Evolutionary conservation across 257 asterid species (phyloP), one percentile per base, ranked within the genome.

Genomic region (Leptodermis oblonga): DNA sequence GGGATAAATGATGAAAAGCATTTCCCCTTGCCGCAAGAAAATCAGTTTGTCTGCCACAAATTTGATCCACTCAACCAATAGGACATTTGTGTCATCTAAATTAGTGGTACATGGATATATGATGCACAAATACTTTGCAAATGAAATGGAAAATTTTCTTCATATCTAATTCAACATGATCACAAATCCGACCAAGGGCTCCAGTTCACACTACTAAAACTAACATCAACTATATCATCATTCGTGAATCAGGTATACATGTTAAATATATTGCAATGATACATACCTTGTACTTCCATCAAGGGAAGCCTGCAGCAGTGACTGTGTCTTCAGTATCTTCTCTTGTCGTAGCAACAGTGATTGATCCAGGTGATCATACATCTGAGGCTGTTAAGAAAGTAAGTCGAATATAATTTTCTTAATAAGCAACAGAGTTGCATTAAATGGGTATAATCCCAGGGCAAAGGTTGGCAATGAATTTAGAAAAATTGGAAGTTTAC

Each of bases 31-130:
- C 78, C 76, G 95, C 87, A 74, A 87, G 95, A 76, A 86, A 91
- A 79, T 94, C 97, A 76, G 86, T 79, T 82, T 91, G 96, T 94
- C 99, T 94, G 97, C 95, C 92, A 94, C 82, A 91, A 91, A 87
- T 82, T 77, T 76, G 79, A 76, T 84, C 88, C 76, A 79, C 87
- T 90, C 85, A 93, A 82, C 83, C 83, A 81, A 73, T 80, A 75
- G 64, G 81, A 81, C 76, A 80, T 74, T 62, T 67, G 77, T 72
- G 71, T 79, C 73, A 77, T 72, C 66, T 70, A 74, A 74, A 80
- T 83, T 78, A 86, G 77, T 73, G 71, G 74, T 79, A 74, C 70
- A 65, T 77, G 82, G 74, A 73, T 46, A 71, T 67, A 65, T 66
- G 79, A 74, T 72, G 82, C 70, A 78, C 79, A 76, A 72, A 28